phyloP scores from a whole-genome alignment of 192 early-diverging fungal genomes.

The Cetraspora pellucida region DNA sequence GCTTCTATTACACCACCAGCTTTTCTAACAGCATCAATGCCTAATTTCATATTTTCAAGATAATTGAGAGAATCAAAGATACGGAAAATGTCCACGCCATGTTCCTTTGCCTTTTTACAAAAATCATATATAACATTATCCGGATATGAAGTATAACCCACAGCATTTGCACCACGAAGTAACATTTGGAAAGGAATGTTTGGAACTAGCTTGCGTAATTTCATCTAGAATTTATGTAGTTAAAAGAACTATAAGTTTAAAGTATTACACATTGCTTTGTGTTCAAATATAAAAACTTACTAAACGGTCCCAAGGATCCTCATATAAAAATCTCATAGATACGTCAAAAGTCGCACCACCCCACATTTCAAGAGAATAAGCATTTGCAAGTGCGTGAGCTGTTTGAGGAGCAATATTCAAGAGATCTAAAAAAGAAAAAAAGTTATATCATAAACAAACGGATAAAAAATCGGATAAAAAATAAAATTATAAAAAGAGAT shows the following conservation, averaged over 20 bases:
- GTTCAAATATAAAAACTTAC: conserved; percentile 33
- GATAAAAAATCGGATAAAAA: not conserved
- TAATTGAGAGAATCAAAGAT: conserved; percentile 99
- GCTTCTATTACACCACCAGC: conserved; percentile 95
- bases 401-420: conserved; percentile 85
- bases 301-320: conserved; percentile 97
- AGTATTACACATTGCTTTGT: not conserved
- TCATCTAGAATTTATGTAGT: conserved; percentile 18
- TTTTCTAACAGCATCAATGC: conserved; percentile 89
- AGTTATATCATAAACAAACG: not conserved
- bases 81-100: conserved; percentile 96
- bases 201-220: conserved; percentile 84
- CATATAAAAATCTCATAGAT: conserved; percentile 92
- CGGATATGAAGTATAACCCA: conserved; percentile 96
- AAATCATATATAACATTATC: conserved; percentile 98
- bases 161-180: conserved; percentile 96
- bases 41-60: conserved; percentile 91
- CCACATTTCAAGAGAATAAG: conserved; percentile 96
- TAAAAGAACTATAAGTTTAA: not conserved
- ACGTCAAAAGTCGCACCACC: conserved; percentile 99
- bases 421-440: conserved; percentile 46
- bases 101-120: conserved; percentile 84
- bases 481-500: not conserved
- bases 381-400: conserved; percentile 82
- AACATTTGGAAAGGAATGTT: conserved; percentile 99